Percentiles rank a stretch among this genome's conserved stretches.
phyloP scores from a whole-genome alignment of 2,329 filamentous ascomycete genomes.

The Hypoxylon sp. region DNA sequence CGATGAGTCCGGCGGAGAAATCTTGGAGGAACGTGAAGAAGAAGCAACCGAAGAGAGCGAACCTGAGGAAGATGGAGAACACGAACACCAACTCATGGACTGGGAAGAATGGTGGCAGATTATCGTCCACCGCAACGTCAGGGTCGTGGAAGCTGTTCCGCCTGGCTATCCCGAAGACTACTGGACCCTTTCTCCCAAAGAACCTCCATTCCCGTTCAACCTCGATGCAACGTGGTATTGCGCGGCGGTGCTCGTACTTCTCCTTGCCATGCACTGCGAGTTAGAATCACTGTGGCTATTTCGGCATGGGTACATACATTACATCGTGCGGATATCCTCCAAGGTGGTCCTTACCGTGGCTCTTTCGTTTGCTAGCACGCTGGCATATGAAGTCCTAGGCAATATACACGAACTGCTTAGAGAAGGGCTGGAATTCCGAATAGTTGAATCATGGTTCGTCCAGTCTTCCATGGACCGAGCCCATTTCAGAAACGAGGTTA shows the following conservation, averaged over 20 bases:
- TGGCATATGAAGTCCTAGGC: conserved; percentile 40
- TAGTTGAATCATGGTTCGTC: neutral
- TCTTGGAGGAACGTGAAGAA: too few relatives aligned
- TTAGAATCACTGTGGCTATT: conserved; percentile 32
- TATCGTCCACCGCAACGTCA: conserved; percentile 36
- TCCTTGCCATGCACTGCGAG: conserved; percentile 32
- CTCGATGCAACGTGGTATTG: conserved; percentile 38
- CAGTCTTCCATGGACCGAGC: conserved; percentile 20
- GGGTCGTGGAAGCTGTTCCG: neutral
- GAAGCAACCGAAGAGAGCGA: neutral
- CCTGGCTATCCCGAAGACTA: neutral
- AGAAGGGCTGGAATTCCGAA: neutral
- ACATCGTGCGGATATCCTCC: conserved; percentile 30
- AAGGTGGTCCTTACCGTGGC: conserved; percentile 32
- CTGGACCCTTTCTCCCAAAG: conserved; percentile 21
- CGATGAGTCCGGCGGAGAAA: neutral
- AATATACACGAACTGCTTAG: conserved; percentile 19
- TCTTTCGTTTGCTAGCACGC: conserved; percentile 40
- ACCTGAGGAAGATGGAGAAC: neutral
- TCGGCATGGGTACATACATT: conserved; percentile 21
- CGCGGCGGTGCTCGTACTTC: conserved; percentile 19
- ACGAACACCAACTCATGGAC: neutral
- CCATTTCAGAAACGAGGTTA: conserved; percentile 13
- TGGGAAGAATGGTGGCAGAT: conserved; percentile 33
- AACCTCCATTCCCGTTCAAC: conserved; percentile 40